A percentile compares a stretch with the other conserved stretches of the same genome.
Evolutionary conservation across 2,329 filamentous ascomycete species (phyloP).

Genomic region (Moelleriella libera): DNA sequence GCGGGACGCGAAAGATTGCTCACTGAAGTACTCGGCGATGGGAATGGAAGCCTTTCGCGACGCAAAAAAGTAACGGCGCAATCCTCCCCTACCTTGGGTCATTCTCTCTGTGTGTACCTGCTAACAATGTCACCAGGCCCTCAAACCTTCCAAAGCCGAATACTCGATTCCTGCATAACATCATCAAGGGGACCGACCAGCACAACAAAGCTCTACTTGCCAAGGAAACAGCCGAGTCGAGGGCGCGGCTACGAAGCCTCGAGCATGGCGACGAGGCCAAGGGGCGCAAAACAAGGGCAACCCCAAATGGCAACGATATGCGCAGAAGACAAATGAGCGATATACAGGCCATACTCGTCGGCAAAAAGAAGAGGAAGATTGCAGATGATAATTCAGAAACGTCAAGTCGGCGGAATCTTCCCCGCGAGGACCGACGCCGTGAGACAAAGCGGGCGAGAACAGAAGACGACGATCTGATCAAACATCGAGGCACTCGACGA

Average conservation of each 20-base stretch:
- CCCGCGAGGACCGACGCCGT: background rate
- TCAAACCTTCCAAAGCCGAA: constrained; percentile 72
- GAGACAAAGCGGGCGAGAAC: background rate
- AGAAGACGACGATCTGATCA: no score
- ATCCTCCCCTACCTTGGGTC: background rate
- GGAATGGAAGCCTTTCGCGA: constrained; percentile 46
- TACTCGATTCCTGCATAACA: constrained; percentile 73
- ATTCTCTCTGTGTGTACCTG: no score
- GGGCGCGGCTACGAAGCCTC: constrained; percentile 51
- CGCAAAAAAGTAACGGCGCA: constrained; percentile 29
- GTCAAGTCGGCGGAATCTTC: no score
- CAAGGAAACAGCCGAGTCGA: constrained; percentile 70
- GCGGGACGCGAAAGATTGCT: constrained; percentile 63
- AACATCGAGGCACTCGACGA: no score
- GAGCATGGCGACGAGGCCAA: constrained; percentile 27
- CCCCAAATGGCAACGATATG: constrained; percentile 33
- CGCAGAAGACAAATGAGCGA: constrained; percentile 44
- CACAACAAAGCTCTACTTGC: constrained; percentile 82
- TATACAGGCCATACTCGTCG: constrained; percentile 43
- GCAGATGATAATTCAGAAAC: background rate
- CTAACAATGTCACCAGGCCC: constrained; percentile 28
- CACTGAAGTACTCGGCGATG: constrained; percentile 58
- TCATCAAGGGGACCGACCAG: constrained; percentile 74
- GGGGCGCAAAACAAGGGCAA: constrained; percentile 27
- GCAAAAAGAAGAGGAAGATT: constrained; percentile 19